Conservation (phyloP, 116 monocot species). For the Thalassia testudinum region DNA sequence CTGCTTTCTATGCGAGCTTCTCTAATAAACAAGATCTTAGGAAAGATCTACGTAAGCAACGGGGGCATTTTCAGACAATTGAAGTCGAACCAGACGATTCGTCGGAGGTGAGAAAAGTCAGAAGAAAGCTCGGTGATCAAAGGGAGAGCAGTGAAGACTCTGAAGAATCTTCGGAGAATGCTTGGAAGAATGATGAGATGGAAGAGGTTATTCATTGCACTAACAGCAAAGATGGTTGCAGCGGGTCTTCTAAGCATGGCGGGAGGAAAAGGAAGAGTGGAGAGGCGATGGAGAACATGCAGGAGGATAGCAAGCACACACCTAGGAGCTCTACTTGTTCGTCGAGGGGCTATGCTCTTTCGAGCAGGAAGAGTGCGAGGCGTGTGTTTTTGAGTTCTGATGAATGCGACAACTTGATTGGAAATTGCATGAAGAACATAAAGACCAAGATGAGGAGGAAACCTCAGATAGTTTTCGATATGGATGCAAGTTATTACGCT, state of each 20-base stretch:
- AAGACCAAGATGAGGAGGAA: constrained; percentile 13
- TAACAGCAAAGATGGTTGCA: neutral
- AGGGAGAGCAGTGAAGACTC: neutral
- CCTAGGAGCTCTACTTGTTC: neutral
- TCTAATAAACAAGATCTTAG: neutral
- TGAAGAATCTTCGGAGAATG: neutral
- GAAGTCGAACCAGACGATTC: neutral
- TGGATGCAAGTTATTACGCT: constrained; percentile 4
- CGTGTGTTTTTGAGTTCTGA: constrained; percentile 6
- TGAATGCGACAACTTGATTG: constrained; percentile 31
- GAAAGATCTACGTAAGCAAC: constrained; percentile 1
- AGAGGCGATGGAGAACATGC: neutral
- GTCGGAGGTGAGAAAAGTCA: neutral
- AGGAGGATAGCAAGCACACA: neutral
- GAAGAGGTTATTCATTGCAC: neutral
- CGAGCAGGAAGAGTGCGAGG: constrained; percentile 12
- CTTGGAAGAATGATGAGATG: too few species aligned
- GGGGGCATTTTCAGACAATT: neutral
- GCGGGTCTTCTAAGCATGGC: neutral
- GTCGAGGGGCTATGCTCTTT: neutral
- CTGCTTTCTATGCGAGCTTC: constrained; percentile 22
- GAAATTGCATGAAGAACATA: constrained; percentile 26
- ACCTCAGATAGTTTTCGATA: neutral
- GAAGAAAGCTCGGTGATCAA: neutral
- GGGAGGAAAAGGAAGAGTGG: neutral